Conservation (phyloP, 768 basidiomycete species). For the Boletus sp. region DNA sequence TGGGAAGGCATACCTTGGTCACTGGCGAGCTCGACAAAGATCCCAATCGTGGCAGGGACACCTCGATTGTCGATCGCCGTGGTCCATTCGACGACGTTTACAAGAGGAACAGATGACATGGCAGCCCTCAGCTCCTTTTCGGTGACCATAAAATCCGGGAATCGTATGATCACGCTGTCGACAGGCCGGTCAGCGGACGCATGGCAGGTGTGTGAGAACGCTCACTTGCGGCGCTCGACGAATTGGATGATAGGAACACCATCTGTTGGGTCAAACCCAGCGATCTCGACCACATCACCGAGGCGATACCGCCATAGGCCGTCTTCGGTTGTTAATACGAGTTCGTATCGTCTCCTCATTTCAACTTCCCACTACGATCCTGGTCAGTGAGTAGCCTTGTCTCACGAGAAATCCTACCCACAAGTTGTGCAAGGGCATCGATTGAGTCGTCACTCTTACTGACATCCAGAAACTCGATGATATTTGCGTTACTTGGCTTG, state of each 20-base stretch:
- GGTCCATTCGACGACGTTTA: conserved; percentile 16
- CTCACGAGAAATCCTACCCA: neutral
- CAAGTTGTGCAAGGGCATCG: neutral
- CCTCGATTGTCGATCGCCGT: conserved; percentile 4
- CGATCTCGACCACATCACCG: conserved; percentile 20
- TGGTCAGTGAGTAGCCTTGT: neutral
- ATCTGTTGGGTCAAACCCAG: conserved; percentile 17
- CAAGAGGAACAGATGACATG: neutral
- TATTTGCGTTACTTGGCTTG: neutral
- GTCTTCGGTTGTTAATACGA: conserved; percentile 17
- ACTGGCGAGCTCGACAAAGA: conserved; percentile 16
- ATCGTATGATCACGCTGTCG: conserved; percentile 6
- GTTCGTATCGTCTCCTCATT: conserved; percentile 15
- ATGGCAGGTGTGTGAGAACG: neutral
- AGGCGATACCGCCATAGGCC: conserved; percentile 26
- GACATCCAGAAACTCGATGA: conserved; percentile 19
- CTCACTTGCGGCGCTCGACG: conserved; percentile 14
- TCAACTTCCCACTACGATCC: conserved; percentile 17
- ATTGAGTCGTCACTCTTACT: neutral
- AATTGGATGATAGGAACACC: conserved; percentile 21
- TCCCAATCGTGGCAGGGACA: conserved; percentile 9
- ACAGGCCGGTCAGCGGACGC: neutral
- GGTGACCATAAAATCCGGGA: conserved; percentile 11
- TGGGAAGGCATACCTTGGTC: neutral
- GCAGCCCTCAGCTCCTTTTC: conserved; percentile 11